Conservation (phyloP, 1,284 basidiomycete species). For the Marasmius sp. region DNA sequence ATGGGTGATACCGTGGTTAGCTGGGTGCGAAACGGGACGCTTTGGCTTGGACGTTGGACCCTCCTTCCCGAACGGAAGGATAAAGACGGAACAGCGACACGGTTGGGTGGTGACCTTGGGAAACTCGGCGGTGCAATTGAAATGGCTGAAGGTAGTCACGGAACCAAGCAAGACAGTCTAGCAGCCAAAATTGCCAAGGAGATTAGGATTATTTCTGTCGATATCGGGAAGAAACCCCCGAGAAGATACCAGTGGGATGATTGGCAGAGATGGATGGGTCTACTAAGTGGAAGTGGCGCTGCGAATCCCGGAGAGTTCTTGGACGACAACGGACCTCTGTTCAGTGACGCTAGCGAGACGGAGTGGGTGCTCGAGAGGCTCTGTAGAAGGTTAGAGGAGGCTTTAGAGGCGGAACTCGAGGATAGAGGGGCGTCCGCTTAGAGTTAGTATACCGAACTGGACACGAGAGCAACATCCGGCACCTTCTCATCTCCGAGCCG, state of each 20-base stretch:
- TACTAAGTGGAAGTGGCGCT: conserved; percentile 17
- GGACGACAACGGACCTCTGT: conserved; percentile 36
- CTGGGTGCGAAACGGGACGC: conserved; percentile 28
- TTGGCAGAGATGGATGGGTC: conserved; percentile 29
- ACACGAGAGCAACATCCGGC: too few species aligned
- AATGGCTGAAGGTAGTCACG: conserved; percentile 24
- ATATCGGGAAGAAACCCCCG: conserved; percentile 24
- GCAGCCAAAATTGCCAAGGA: conserved; percentile 27
- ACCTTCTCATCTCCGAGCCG: too few species aligned
- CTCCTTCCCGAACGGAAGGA: conserved; percentile 25
- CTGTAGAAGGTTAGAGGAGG: conserved; percentile 30
- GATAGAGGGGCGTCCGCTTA: neutral
- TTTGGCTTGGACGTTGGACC: conserved; percentile 27
- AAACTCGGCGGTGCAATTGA: conserved; percentile 25
- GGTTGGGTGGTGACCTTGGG: conserved; percentile 23
- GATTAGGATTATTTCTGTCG: conserved; percentile 26
- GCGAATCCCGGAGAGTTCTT: conserved; percentile 33
- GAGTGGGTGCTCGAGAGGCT: conserved; percentile 36
- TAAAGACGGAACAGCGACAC: neutral
- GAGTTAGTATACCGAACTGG: too few species aligned
- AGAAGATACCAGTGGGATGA: conserved; percentile 33
- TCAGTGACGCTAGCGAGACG: conserved; percentile 33
- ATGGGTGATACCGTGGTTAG: conserved; percentile 34
- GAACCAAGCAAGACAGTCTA: conserved; percentile 19
- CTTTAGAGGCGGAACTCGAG: conserved; percentile 18